Evolutionary conservation across 306 rosid species (phyloP), one percentile per base, ranked within the genome.

Genomic region (Castanospermum australe): DNA sequence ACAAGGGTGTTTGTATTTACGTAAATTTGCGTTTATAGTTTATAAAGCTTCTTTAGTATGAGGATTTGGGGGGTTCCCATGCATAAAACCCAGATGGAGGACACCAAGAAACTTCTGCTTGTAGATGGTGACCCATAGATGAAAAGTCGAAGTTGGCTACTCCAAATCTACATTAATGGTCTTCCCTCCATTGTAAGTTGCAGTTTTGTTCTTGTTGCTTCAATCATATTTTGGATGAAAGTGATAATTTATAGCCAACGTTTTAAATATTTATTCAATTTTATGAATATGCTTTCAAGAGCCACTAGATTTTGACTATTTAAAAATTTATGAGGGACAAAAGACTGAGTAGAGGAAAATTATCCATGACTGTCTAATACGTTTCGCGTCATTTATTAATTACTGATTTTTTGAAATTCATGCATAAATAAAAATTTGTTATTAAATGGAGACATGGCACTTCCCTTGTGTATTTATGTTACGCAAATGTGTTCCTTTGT

Each of bases 111-210:
- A 84, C 21, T 88, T 68, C 76, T 89, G 61, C 77, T 89, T 3
- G 96, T 91, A 42, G 93, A 91, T 64, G 90, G 91, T 20, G 86
- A 86, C 36, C 81, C 70, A 80, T 89, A 63, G 73, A 72, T 70
- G 87, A 91, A 68, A 89, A 89, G 54, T 78, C 89, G 85, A 85
- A 87, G 80, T 83, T 91, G 84, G 91, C 96, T 20, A 85, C 96
- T 1, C 93, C 87, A 84, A 89, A 91, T 83, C 75, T 89, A 42
- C 93, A 87, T 74, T 55, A 90, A 88, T 18, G 73, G 85, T 67
- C 83, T 90, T 72, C 92, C 92, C 22, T 82, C 92, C 9, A 75
- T 86, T 35, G 91, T 87, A 81, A 88, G 92, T 79, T 66, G 28
- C 52, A 21, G 8, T 44, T 65, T 18, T 75, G 57, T 70, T 45